phyloP scores from a whole-genome alignment of 2,329 filamentous ascomycete genomes.

The Colletotrichum siamense region DNA sequence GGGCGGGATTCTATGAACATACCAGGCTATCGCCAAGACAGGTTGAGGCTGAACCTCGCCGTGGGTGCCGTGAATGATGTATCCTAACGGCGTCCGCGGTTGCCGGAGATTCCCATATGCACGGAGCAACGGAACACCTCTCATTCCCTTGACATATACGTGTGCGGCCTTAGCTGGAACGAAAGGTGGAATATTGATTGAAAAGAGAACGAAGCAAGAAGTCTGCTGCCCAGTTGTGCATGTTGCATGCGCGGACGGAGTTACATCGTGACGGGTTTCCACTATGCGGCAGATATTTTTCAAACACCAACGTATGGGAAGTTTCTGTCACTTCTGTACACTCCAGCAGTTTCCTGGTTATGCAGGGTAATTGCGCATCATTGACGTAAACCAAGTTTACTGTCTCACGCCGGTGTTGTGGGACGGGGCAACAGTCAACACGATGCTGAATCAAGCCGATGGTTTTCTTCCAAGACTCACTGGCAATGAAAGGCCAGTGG shows the following conservation, averaged over 20 bases:
- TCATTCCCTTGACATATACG: not conserved
- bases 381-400: not conserved
- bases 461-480: not conserved
- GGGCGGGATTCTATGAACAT: not conserved
- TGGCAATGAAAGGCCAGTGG: not conserved
- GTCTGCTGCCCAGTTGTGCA: not conserved
- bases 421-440: not conserved
- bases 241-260: not conserved
- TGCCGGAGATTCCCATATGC: not conserved
- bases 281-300: not conserved
- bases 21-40: not conserved
- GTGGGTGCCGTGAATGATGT: not conserved
- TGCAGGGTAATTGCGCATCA: not conserved
- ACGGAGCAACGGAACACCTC: not conserved
- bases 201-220: not conserved
- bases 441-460: not conserved
- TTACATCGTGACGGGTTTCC: not conserved
- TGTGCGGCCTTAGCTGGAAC: not conserved
- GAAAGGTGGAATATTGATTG: not conserved
- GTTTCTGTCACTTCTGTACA: not conserved
- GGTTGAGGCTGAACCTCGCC: not conserved
- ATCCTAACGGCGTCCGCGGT: not conserved
- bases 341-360: not conserved
- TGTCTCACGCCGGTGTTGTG: not conserved
- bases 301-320: not conserved